Evolutionary conservation across 2,329 filamentous ascomycete species (phyloP).

Genomic region (Diaporthe vaccinii): DNA sequence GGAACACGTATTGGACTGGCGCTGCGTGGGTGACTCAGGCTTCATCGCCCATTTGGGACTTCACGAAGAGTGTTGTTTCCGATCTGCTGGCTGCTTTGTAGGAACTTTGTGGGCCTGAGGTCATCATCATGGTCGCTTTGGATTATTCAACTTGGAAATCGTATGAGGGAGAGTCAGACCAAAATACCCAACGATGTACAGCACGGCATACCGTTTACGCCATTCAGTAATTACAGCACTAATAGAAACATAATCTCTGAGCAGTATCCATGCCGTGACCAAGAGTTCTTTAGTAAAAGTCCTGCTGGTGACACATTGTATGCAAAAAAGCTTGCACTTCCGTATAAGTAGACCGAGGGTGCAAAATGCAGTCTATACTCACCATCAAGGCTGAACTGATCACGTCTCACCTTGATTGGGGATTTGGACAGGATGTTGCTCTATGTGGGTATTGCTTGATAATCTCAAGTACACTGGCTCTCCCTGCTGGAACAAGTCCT

Average conservation of each 20-base stretch:
- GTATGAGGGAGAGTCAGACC: too few relatives aligned
- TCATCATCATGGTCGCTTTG: not conserved
- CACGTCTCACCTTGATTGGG: too few relatives aligned
- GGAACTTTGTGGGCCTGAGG: not conserved
- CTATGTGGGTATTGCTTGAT: not conserved
- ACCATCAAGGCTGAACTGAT: not conserved
- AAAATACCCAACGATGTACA: not conserved
- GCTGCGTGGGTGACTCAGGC: constrained; percentile 49
- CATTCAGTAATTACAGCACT: not conserved
- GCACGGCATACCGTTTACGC: not conserved
- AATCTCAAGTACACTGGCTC: not conserved
- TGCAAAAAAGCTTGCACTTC: rapidly evolving
- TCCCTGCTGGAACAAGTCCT: not conserved
- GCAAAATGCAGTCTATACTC: not conserved
- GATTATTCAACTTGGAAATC: not conserved
- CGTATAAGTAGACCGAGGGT: too few relatives aligned
- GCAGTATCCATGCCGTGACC: too few relatives aligned
- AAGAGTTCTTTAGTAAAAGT: not conserved
- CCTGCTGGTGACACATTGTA: not conserved
- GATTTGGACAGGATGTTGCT: too few relatives aligned
- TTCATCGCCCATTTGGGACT: constrained; percentile 49
- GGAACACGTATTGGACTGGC: constrained; percentile 47
- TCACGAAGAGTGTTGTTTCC: constrained; percentile 41
- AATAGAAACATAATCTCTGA: not conserved
- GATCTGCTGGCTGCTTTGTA: not conserved